Evolutionary conservation across 2,329 filamentous ascomycete species (phyloP).

Genomic region (Myriosclerotinia duriaeana): DNA sequence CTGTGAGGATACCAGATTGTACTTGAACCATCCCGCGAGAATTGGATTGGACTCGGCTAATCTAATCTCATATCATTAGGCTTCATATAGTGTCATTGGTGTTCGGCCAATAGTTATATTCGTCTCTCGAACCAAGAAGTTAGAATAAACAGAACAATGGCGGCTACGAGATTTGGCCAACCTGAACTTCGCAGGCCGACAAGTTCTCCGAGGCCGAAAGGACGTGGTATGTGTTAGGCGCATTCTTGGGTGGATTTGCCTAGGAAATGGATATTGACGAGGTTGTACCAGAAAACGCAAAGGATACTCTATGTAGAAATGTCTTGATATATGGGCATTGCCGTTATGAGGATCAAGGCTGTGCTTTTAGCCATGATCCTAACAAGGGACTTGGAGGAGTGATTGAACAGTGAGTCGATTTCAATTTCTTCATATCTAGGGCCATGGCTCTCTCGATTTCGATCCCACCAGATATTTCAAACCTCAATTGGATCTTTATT

Average conservation of each 20-base stretch:
- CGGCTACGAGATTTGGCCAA: slow-evolving; percentile 39
- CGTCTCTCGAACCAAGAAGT: slow-evolving; percentile 24
- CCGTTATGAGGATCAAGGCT: slow-evolving; percentile 85
- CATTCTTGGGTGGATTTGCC: slow-evolving; percentile 5
- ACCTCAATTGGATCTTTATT: neutral
- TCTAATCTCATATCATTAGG: slow-evolving; percentile 26
- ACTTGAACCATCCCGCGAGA: neutral
- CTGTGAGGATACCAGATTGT: neutral
- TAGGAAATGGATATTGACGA: slow-evolving; percentile 29
- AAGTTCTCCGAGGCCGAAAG: slow-evolving; percentile 57
- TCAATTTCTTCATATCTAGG: slow-evolving; percentile 9
- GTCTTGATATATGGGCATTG: slow-evolving; percentile 92
- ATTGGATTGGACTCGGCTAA: slow-evolving; percentile 28
- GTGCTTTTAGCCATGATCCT: slow-evolving; percentile 84
- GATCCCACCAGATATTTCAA: neutral
- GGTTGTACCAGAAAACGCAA: slow-evolving; percentile 62
- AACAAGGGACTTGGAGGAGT: slow-evolving; percentile 54
- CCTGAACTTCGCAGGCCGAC: slow-evolving; percentile 43
- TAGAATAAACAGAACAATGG: slow-evolving; percentile 32
- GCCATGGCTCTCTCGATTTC: neutral
- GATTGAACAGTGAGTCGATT: slow-evolving; percentile 51
- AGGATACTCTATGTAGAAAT: slow-evolving; percentile 89
- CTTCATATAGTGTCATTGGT: slow-evolving; percentile 38
- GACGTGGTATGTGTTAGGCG: slow-evolving; percentile 48
- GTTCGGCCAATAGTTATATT: slow-evolving; percentile 38